phyloP scores from a whole-genome alignment of 805 yeast species.

The Wickerhamiella azymoides region DNA sequence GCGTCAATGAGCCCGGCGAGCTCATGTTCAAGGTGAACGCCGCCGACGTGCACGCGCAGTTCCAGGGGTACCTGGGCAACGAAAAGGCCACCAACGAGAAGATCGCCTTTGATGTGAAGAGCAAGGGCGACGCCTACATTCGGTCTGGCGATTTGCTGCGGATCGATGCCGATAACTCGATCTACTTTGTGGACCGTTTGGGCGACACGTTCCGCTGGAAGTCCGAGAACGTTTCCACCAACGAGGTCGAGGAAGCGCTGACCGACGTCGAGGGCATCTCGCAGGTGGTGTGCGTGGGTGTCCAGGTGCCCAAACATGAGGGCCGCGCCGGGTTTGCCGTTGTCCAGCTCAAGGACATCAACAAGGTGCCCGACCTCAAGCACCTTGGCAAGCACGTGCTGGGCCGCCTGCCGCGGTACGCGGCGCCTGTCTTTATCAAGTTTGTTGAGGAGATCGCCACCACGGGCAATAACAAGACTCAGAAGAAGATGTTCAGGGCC shows the following conservation, averaged over 20 bases:
- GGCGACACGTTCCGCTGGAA: slow-evolving; percentile 97
- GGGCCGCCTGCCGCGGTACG: slow-evolving; percentile 59
- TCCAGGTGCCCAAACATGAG: slow-evolving; percentile 74
- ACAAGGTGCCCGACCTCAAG: slow-evolving; percentile 27
- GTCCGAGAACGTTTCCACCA: slow-evolving; percentile 85
- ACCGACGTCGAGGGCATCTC: slow-evolving; percentile 29
- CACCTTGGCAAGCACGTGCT: slow-evolving; percentile 28
- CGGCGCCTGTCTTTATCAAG: slow-evolving; percentile 71
- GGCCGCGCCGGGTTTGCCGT: slow-evolving; percentile 92
- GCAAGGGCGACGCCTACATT: slow-evolving; percentile 82
- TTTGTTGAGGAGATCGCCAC: slow-evolving; percentile 47
- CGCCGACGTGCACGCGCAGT: slow-evolving; percentile 52
- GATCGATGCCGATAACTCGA: slow-evolving; percentile 50
- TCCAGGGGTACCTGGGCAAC: slow-evolving; percentile 83
- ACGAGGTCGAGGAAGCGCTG: slow-evolving; percentile 71
- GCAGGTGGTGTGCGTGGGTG: slow-evolving; percentile 72
- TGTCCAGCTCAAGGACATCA: slow-evolving; percentile 36
- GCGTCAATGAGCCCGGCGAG: slow-evolving; percentile 67
- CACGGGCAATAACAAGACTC: slow-evolving; percentile 82
- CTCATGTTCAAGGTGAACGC: slow-evolving; percentile 61
- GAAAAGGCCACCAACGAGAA: slow-evolving; percentile 66
- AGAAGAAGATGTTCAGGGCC: slow-evolving; percentile 37
- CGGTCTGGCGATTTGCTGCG: slow-evolving; percentile 75
- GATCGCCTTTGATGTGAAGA: slow-evolving; percentile 57
- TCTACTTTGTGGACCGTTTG: slow-evolving; percentile 78